phyloP scores from a whole-genome alignment of 73 alveolate genomes.

The Effrenium voratum region DNA sequence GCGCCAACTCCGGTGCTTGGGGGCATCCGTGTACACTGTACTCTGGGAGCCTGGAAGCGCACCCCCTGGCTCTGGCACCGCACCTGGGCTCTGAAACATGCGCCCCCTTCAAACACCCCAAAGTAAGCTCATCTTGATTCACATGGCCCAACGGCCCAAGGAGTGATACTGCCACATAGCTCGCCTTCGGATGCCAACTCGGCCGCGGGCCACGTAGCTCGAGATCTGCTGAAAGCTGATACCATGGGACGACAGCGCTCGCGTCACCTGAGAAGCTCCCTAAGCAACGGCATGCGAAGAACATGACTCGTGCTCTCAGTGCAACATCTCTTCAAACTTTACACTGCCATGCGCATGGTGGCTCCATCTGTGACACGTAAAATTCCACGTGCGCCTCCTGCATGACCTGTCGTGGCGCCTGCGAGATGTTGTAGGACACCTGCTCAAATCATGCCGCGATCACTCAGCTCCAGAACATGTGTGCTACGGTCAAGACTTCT shows the following conservation, averaged over 20 bases:
- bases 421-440: conserved; percentile 61
- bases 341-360: too few species aligned
- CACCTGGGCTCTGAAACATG: conserved; percentile 26
- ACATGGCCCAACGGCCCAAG: background rate
- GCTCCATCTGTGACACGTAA: too few species aligned
- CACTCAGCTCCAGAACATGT: too few species aligned
- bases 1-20: too few species aligned
- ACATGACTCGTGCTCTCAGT: background rate
- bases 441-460: background rate
- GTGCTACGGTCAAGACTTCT: too few species aligned
- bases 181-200: background rate
- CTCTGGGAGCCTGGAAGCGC: conserved; percentile 25
- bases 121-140: too few species aligned
- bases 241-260: conserved; percentile 40
- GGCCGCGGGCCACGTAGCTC: conserved; percentile 31
- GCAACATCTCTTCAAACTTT: background rate
- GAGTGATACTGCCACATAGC: background rate
- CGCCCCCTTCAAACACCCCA: too few species aligned
- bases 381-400: too few species aligned
- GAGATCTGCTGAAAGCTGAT: conserved; percentile 63
- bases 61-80: conserved; percentile 53
- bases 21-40: too few species aligned
- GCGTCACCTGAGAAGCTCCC: background rate
- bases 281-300: background rate
- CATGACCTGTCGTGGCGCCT: conserved; percentile 53